These are phyloP conservation scores for Pisolithus microcarpus DNA, from an alignment of 768 basidiomycete genomes.

Conservation along the genomic window DNA sequence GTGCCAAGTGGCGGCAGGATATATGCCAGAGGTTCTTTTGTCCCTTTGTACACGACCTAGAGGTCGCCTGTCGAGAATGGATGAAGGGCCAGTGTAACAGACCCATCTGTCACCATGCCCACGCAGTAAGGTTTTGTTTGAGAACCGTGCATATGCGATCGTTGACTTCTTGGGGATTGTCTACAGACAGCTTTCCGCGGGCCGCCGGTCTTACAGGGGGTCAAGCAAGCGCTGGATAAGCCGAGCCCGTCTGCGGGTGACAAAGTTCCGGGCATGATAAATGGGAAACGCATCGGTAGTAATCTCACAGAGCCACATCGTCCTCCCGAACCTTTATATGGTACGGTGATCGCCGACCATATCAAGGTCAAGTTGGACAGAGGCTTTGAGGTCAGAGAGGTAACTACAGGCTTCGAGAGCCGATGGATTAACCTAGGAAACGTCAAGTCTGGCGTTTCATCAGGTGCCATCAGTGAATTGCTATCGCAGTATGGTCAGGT, in stretches of 20 bases:
- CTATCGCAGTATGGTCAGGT: constrained; percentile 44
- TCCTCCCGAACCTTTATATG: constrained; percentile 17
- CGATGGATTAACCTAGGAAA: constrained; percentile 51
- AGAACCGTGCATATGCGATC: no score
- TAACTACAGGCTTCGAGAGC: constrained; percentile 66
- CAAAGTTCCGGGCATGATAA: neutral
- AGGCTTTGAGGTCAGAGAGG: constrained; percentile 52
- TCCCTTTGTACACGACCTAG: no score
- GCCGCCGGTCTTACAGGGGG: neutral
- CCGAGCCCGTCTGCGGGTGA: neutral
- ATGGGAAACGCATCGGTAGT: neutral
- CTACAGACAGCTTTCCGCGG: neutral
- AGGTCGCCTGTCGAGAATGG: no score
- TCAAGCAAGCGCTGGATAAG: neutral
- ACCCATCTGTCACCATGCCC: no score
- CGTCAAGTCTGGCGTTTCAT: constrained; percentile 33
- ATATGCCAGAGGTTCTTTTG: neutral
- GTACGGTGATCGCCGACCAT: constrained; percentile 42
- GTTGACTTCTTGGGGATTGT: no score
- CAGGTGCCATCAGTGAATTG: constrained; percentile 29
- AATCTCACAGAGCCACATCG: neutral
- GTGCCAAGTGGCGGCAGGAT: neutral
- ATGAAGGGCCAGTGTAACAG: no score
- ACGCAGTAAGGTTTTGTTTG: no score
- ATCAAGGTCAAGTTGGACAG: constrained; percentile 49